A percentile compares a stretch with the other conserved stretches of the same genome.
phyloP scores from a whole-genome alignment of 2,329 filamentous ascomycete species.

The Xylaria multiplex region DNA sequence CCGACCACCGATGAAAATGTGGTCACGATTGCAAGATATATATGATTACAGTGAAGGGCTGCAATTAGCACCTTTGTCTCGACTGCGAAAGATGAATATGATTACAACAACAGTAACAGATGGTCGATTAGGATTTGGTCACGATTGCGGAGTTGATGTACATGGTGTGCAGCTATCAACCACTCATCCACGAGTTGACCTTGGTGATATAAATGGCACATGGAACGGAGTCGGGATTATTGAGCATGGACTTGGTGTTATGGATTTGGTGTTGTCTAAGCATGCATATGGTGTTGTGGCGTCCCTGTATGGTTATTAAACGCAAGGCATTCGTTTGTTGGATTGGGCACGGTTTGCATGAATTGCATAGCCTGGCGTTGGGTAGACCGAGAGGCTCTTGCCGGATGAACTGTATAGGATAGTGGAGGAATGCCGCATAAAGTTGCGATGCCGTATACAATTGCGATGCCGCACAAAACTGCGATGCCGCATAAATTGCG shows the following conservation, averaged over 20 bases:
- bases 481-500: constrained; percentile 7
- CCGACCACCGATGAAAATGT: not conserved
- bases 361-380: constrained; percentile 31
- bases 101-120: not conserved
- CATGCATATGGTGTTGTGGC: constrained; percentile 17
- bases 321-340: constrained; percentile 22
- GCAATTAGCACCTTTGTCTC: not conserved
- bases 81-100: not conserved
- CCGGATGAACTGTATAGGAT: constrained; percentile 15
- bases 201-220: constrained; percentile 11
- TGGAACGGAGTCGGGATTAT: constrained; percentile 13
- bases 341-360: constrained; percentile 12
- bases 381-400: constrained; percentile 23
- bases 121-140: not conserved
- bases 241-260: not conserved
- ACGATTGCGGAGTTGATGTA: not conserved
- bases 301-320: constrained; percentile 28
- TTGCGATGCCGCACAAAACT: too few relatives aligned
- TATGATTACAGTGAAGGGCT: constrained; percentile 4
- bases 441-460: not conserved
- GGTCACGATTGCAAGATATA: constrained; percentile 1
- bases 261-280: not conserved
- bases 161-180: not conserved
- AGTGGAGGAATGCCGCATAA: constrained; percentile 21
- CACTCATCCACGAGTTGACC: not conserved